Evolutionary conservation across 345 rosid genomes (phyloP), one percentile per base, ranked within the genome.

Genomic region (Mangifera indica): DNA sequence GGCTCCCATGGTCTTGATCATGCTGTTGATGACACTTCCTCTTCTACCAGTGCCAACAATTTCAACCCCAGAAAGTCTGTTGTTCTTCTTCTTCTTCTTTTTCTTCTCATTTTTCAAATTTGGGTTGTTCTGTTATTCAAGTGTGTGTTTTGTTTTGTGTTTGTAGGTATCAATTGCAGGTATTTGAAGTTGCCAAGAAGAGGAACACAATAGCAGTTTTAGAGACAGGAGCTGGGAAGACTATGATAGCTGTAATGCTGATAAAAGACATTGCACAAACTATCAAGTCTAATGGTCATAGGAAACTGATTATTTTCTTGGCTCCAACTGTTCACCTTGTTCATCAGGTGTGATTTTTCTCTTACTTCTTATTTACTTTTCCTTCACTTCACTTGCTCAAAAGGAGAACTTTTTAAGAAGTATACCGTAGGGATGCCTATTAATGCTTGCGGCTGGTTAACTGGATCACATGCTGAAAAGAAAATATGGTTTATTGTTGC

Each of bases 251-350:
- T 62, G 85, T 83, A 20, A 89, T 86, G 91, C 75, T 95, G 20
- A 89, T 95, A 29, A 84, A 74, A 64, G 79, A 80, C 25, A 74
- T 89, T 70, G 80, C 62, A 5, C 72, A 81, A 58, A 42, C 83
- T 25, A 69, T 81, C 29, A 78, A 76, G 81, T 74, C 81, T 21
- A 64, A 55, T 70, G 81, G 73, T 18, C 7, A 14, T 66, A 84
- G 82, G 71, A 92, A 82, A 67, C 79, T 81, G 81, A 83, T 88
- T 25, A 45, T 91, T 77, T 92, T 85, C 88, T 81, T 95, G 82
- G 88, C 93, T 2, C 98, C 98, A 6, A 86, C 96, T 29, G 97
- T 89, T 49, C 85, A 81, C 82, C 89, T 89, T 69, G 97, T 91
- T 67, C 80, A 81, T 69, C 97, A 89, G 97, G 99, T 73, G 80